Conservation (phyloP, 441 rosid genomes). For the Populus hybrid region DNA sequence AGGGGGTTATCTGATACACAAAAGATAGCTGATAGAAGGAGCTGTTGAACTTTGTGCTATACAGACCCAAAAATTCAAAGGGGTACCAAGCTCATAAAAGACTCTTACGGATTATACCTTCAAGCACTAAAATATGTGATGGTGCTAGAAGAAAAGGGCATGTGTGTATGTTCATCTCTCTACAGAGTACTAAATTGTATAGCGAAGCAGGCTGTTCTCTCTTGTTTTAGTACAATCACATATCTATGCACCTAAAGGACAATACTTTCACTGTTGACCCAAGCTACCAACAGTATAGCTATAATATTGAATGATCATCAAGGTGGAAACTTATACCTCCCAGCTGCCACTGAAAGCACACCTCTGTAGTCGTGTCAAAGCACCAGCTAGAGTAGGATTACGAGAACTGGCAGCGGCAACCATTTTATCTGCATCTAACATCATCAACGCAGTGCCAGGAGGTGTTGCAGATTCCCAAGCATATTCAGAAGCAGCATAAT, state of each 20-base stretch:
- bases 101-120: too few species aligned
- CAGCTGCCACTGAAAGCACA: conserved; percentile 99
- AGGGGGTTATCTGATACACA: too few species aligned
- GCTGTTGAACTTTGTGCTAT: too few species aligned
- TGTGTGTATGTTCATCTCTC: too few species aligned
- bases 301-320: conserved; percentile 11
- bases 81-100: too few species aligned
- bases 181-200: background rate
- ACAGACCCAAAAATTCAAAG: too few species aligned
- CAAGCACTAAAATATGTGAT: too few species aligned
- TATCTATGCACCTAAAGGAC: background rate
- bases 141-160: too few species aligned
- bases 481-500: conserved; percentile 99
- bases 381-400: conserved; percentile 98
- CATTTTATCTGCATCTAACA: conserved; percentile 99
- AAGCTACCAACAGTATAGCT: conserved; percentile 13
- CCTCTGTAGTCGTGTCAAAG: conserved; percentile 97
- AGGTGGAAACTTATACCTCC: conserved; percentile 67
- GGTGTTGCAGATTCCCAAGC: conserved; percentile 99
- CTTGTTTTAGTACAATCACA: background rate
- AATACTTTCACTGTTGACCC: conserved; percentile 1
- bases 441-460: conserved; percentile 99
- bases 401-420: conserved; percentile 99
- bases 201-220: background rate
- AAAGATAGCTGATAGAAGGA: too few species aligned